These are phyloP conservation scores for Blastobotrys indianensis DNA, from an alignment of 1,139 yeast species.

Conservation along the genomic window DNA sequence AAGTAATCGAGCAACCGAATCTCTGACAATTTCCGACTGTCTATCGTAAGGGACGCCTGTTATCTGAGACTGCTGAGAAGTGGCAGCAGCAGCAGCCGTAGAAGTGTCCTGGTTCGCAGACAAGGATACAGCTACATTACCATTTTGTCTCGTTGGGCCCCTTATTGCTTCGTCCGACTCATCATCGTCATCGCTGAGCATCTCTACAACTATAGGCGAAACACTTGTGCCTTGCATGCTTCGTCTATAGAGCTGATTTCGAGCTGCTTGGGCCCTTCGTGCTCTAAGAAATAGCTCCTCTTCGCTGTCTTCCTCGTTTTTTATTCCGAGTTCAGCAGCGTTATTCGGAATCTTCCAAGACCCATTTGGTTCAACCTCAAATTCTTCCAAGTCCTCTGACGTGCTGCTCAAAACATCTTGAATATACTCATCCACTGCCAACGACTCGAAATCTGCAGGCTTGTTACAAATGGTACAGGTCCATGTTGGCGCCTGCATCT, in stretches of 20 bases:
- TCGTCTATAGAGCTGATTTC: not conserved
- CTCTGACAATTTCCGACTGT: no score
- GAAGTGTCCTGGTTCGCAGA: no score
- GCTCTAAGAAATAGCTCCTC: constrained; percentile 10
- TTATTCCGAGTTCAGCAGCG: not conserved
- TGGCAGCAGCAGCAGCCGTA: no score
- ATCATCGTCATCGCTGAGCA: constrained; percentile 13
- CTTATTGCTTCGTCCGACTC: not conserved
- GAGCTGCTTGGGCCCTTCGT: constrained; percentile 1
- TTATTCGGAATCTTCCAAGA: constrained; percentile 29
- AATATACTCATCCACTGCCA: constrained; percentile 37
- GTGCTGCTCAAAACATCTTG: constrained; percentile 31
- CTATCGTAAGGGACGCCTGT: no score
- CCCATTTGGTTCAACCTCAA: constrained; percentile 36
- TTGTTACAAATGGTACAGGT: constrained; percentile 38
- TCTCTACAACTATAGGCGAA: constrained; percentile 11
- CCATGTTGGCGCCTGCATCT: constrained; percentile 42
- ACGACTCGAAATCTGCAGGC: constrained; percentile 27
- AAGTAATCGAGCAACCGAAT: no score
- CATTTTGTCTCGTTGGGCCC: not conserved
- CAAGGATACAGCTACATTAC: no score
- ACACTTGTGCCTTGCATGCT: constrained; percentile 6
- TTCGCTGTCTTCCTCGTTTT: constrained; percentile 12
- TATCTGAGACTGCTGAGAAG: no score
- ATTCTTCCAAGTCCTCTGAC: constrained; percentile 27